phyloP scores from a whole-genome alignment of 805 yeast genomes.

The Pichia eremophila region DNA sequence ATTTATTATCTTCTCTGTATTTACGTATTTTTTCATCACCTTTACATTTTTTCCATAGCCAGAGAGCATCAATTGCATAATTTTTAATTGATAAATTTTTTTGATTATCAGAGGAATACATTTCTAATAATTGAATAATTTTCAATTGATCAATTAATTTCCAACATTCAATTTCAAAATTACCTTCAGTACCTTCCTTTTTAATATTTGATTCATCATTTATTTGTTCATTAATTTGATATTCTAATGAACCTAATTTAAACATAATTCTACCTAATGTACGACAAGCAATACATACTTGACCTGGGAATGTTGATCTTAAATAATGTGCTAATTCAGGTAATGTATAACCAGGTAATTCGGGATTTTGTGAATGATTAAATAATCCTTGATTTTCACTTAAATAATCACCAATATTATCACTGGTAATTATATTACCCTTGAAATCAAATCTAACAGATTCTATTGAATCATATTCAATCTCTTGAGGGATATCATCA shows the following conservation, averaged over 20 bases:
- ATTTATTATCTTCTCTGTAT: neutral
- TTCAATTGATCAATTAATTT: constrained; percentile 54
- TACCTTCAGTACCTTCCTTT: constrained; percentile 25
- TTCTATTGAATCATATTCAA: constrained; percentile 43
- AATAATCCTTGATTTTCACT: constrained; percentile 54
- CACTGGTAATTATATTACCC: constrained; percentile 56
- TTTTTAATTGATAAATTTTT: constrained; percentile 64
- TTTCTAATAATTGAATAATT: constrained; percentile 55
- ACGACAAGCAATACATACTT: constrained; percentile 77
- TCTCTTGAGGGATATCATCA: constrained; percentile 31
- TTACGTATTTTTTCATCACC: constrained; percentile 26
- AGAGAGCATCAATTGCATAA: constrained; percentile 82
- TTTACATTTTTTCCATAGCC: constrained; percentile 70
- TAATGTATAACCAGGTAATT: constrained; percentile 86
- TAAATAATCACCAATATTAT: constrained; percentile 13
- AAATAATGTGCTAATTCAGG: constrained; percentile 72
- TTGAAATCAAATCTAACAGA: constrained; percentile 83
- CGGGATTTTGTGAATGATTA: constrained; percentile 86
- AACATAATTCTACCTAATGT: constrained; percentile 81
- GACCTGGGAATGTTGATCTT: constrained; percentile 74
- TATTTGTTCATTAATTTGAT: constrained; percentile 29
- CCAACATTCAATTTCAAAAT: constrained; percentile 57
- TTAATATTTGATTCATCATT: constrained; percentile 18
- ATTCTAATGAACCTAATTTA: constrained; percentile 58
- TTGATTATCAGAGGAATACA: constrained; percentile 55